Evolutionary conservation across 352 stramenopile genomes (phyloP).

Genomic region (Pythium aristosporum): DNA sequence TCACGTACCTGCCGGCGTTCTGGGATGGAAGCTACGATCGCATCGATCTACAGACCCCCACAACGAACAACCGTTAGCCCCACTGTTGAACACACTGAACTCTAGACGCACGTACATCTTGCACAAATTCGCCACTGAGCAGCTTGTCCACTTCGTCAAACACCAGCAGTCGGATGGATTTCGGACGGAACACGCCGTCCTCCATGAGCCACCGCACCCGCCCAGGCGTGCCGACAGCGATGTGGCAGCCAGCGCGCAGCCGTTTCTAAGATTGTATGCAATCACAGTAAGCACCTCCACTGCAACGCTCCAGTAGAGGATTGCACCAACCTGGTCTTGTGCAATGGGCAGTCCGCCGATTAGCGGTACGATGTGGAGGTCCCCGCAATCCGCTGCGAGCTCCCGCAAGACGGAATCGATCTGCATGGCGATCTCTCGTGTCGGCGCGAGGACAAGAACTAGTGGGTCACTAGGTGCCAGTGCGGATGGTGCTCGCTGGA

Average conservation of each 20-base stretch:
- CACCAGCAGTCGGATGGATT: slow-evolving; percentile 57
- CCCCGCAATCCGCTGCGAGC: slow-evolving; percentile 40
- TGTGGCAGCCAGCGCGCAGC: slow-evolving; percentile 47
- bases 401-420: slow-evolving; percentile 67
- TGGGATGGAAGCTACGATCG: slow-evolving; percentile 53
- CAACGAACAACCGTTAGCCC: not conserved
- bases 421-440: slow-evolving; percentile 74
- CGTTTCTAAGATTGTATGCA: slow-evolving; percentile 19
- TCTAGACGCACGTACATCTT: slow-evolving; percentile 36
- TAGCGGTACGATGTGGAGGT: slow-evolving; percentile 43
- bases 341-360: slow-evolving; percentile 65
- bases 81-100: not conserved
- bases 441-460: slow-evolving; percentile 69
- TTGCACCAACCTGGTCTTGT: slow-evolving; percentile 47
- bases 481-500: slow-evolving; percentile 31
- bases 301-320: not conserved
- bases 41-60: slow-evolving; percentile 43
- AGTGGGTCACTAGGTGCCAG: slow-evolving; percentile 28
- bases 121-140: slow-evolving; percentile 59
- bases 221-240: slow-evolving; percentile 72
- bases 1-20: slow-evolving; percentile 54
- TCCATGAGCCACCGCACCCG: slow-evolving; percentile 71
- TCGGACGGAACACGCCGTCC: slow-evolving; percentile 44
- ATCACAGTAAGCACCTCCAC: not conserved
- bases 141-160: slow-evolving; percentile 86